A percentile compares a stretch with the other conserved stretches of the same genome.
Evolutionary conservation across 176 grass and related monocot species (phyloP).

Genomic region (Tillandsia leiboldiana): DNA sequence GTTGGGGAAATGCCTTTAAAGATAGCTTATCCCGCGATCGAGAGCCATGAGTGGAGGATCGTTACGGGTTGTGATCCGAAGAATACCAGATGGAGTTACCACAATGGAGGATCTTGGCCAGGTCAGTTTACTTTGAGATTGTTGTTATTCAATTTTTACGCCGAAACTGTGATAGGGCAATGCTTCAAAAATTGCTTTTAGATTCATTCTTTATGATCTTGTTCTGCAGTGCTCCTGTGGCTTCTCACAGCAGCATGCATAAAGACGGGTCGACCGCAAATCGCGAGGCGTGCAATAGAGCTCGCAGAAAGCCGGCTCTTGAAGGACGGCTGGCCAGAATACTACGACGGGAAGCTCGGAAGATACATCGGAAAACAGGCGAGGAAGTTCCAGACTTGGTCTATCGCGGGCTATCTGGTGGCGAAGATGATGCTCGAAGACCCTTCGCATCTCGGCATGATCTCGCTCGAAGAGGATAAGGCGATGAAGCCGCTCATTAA

Average conservation of each 20-base stretch:
- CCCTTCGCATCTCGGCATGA: slow-evolving; percentile 61
- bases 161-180: no score
- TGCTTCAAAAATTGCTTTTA: no score
- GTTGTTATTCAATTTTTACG: neutral
- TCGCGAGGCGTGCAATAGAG: slow-evolving; percentile 68
- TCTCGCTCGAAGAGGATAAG: slow-evolving; percentile 57
- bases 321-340: slow-evolving; percentile 94
- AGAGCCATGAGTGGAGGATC: slow-evolving; percentile 66
- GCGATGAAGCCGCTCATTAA: slow-evolving; percentile 50
- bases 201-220: neutral
- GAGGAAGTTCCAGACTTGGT: slow-evolving; percentile 86
- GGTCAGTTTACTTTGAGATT: slow-evolving; percentile 28
- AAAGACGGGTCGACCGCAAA: slow-evolving; percentile 72
- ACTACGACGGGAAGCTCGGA: slow-evolving; percentile 85
- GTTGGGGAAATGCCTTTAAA: slow-evolving; percentile 75
- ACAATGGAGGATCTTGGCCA: slow-evolving; percentile 76
- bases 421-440: slow-evolving; percentile 93
- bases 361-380: slow-evolving; percentile 84
- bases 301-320: slow-evolving; percentile 54
- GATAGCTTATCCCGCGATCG: slow-evolving; percentile 62
- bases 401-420: slow-evolving; percentile 83
- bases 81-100: slow-evolving; percentile 65
- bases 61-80: slow-evolving; percentile 49
- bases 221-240: slow-evolving; percentile 66
- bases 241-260: slow-evolving; percentile 80